These are phyloP conservation scores for Phlebiopsis flavidoalba DNA, from an alignment of 768 basidiomycete species.

Conservation along the genomic window DNA sequence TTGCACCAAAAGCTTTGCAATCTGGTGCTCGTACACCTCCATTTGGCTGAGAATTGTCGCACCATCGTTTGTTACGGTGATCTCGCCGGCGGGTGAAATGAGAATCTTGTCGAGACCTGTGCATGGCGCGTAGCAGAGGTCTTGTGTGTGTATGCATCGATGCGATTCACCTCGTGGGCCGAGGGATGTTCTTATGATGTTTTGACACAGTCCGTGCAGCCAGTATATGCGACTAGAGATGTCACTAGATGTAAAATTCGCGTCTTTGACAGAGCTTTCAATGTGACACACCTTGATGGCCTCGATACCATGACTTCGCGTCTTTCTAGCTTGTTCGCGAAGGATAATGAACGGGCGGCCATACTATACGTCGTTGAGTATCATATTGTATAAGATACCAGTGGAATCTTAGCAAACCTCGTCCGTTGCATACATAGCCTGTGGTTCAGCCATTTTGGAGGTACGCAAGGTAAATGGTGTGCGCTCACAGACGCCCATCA, in stretches of 20 bases:
- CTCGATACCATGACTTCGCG: slow-evolving; percentile 84
- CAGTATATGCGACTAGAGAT: slow-evolving; percentile 80
- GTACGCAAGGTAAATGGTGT: slow-evolving; percentile 7
- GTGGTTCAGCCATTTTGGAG: slow-evolving; percentile 33
- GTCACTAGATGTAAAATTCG: slow-evolving; percentile 12
- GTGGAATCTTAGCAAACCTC: slow-evolving; percentile 44
- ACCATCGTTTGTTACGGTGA: slow-evolving; percentile 98
- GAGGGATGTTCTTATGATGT: slow-evolving; percentile 91
- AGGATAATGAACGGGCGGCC: slow-evolving; percentile 98
- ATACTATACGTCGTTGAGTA: slow-evolving; percentile 44
- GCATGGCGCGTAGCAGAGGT: background rate
- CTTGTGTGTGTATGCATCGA: background rate
- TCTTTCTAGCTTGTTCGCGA: slow-evolving; percentile 89
- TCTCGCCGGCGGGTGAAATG: slow-evolving; percentile 95
- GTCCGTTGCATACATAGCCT: slow-evolving; percentile 83
- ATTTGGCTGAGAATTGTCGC: slow-evolving; percentile 98
- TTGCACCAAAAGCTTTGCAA: slow-evolving; percentile 95
- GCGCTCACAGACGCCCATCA: background rate
- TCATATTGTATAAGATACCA: background rate
- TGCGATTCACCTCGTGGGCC: slow-evolving; percentile 77
- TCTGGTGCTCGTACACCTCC: slow-evolving; percentile 98
- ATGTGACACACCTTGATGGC: slow-evolving; percentile 80
- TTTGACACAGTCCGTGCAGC: slow-evolving; percentile 91
- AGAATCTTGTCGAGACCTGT: slow-evolving; percentile 92
- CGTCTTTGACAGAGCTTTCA: background rate